Evolutionary conservation across 805 yeast genomes (phyloP), one percentile per base, ranked within the genome.

Genomic region (Cyberlindnera veronae): DNA sequence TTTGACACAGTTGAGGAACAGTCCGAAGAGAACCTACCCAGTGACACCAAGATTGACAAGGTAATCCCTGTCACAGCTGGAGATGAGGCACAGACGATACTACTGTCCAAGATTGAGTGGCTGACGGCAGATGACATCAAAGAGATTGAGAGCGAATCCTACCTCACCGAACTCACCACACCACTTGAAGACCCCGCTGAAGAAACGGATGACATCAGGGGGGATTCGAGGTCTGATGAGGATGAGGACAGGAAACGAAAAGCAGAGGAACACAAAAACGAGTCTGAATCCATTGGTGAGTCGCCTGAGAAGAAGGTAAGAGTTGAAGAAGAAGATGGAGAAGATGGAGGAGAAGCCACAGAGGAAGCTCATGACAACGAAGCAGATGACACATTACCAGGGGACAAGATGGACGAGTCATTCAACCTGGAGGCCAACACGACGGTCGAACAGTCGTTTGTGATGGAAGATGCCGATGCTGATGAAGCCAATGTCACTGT

Each of bases 61-160:
- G 27, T 15, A 20, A 39, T 40, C 3, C 49, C 47, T 1, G 46
- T 41, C 2, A 26, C 44, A 5, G 32, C 37, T 5, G 52, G 48
- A 7, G 54, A 48, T 34, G 60, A 51, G 5, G 37, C 49, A 8
- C 54, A 55, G 27, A 49, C 54, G 1, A 46, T 50, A 4, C 32
- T 51, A 4, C 41, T 57, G 16, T 41, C 50, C 1, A 57, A 47
- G 44, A 54, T 57, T 13, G 54, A 48, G 6, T 57, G 61, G 61
- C 35, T 57, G 5, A 54, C 55, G 1, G 46, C 48, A 11, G 50
- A 44, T 1, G 55, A 55, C 30, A 20, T 47, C 9, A 36, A 37
- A 22, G 57, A 49, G 31, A 41, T 57, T 13, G 42, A 45, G 19
- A 41, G 50, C n/a, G 54, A 48, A 3, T 18, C 29, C 1, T 57